These are phyloP conservation scores for Aspergillus proliferans DNA, from an alignment of 2,329 filamentous ascomycete genomes.

Conservation along the genomic window DNA sequence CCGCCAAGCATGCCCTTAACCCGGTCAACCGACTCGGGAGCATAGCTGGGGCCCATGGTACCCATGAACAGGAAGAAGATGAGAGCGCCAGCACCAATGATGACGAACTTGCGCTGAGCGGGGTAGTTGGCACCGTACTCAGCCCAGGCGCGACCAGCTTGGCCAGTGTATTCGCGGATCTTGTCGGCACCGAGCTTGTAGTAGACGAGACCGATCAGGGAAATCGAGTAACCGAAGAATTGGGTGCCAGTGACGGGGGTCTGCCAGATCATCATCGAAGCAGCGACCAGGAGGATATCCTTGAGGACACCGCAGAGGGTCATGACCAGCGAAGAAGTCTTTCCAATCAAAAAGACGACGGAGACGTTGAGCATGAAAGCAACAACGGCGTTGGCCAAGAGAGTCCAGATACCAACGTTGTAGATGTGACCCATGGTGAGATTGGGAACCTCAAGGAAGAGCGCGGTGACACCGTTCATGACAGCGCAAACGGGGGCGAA, in stretches of 20 bases:
- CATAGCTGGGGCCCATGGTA: constrained; percentile 50
- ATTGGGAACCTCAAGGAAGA: constrained; percentile 61
- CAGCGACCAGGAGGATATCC: constrained; percentile 73
- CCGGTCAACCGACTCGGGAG: constrained; percentile 27
- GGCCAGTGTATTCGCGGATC: constrained; percentile 69
- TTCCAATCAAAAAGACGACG: constrained; percentile 82
- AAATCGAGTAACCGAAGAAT: constrained; percentile 70
- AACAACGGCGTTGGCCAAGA: constrained; percentile 68
- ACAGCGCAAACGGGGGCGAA: constrained; percentile 77
- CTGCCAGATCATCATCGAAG: constrained; percentile 71
- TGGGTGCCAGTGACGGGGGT: constrained; percentile 66
- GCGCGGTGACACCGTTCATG: constrained; percentile 68
- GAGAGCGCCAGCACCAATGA: constrained; percentile 59
- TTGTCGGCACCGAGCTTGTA: constrained; percentile 70
- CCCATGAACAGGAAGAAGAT: constrained; percentile 66
- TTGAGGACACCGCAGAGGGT: constrained; percentile 82
- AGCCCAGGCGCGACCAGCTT: constrained; percentile 71
- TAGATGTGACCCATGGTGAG: constrained; percentile 63
- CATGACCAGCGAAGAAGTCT: constrained; percentile 79
- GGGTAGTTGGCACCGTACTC: constrained; percentile 77
- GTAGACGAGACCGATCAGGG: constrained; percentile 59
- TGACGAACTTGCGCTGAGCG: constrained; percentile 67
- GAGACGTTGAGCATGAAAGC: constrained; percentile 78
- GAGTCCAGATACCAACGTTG: constrained; percentile 57
- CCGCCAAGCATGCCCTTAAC: constrained; percentile 34